Evolutionary conservation across 75 land plant species (phyloP).

Genomic region (Selaginella tamariscina): DNA sequence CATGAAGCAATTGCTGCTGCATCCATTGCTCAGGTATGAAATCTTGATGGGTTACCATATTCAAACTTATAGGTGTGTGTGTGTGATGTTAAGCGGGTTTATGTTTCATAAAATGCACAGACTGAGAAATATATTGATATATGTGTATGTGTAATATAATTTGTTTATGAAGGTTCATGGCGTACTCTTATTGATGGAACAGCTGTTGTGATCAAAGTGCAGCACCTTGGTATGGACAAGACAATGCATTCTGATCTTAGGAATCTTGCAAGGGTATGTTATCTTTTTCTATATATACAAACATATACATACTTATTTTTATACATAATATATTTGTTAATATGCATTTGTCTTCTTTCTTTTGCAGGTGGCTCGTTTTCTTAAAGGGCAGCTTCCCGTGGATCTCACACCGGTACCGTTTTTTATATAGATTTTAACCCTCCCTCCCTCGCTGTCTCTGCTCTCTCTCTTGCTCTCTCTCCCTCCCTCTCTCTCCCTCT

Average conservation of each 20-base stretch:
- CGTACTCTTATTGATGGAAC: slow-evolving; percentile 23
- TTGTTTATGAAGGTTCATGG: slow-evolving; percentile 28
- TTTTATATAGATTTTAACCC: too few species aligned
- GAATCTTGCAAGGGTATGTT: slow-evolving; percentile 34
- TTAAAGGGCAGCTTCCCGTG: slow-evolving; percentile 38
- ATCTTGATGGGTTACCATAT: too few species aligned
- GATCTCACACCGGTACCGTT: slow-evolving; percentile 38
- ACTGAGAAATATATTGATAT: too few species aligned
- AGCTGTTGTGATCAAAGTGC: slow-evolving; percentile 32
- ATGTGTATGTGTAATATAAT: too few species aligned
- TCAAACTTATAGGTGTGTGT: not conserved
- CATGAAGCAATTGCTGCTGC: slow-evolving; percentile 29
- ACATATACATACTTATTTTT: too few species aligned
- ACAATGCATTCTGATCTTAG: slow-evolving; percentile 35
- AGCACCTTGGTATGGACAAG: slow-evolving; percentile 34
- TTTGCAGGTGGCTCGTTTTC: slow-evolving; percentile 29
- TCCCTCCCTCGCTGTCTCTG: too few species aligned
- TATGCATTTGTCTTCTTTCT: not conserved
- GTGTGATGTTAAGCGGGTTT: too few species aligned
- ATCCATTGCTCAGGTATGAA: slow-evolving; percentile 41
- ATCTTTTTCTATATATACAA: not conserved
- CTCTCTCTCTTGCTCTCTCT: too few species aligned
- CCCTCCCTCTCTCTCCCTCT: too few species aligned
- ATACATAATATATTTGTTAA: too few species aligned
- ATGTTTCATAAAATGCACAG: too few species aligned